Evolutionary conservation across 179 eudicot species (phyloP), one percentile per base, ranked within the genome.

Genomic region (Silene vulgaris): DNA sequence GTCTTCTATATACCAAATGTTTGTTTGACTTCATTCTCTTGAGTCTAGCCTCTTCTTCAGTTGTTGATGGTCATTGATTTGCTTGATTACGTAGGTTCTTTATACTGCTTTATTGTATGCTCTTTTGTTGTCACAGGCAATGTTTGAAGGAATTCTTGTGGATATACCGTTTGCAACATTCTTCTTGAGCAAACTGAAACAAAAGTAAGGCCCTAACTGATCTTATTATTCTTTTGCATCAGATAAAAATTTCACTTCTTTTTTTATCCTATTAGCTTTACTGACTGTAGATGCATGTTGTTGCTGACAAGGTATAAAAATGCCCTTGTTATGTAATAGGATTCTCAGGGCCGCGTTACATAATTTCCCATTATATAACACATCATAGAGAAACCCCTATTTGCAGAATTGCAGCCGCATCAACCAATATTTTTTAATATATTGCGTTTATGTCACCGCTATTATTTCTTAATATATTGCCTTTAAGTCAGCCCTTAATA

Each of bases 141-240:
- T 95, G 99, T 92, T 90, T 81, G 99, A 95, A 80, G 97, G 99
- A 64, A 95, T 95, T 83, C 92, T 95, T 79, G 99, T 95, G 77
- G 99, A 95, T 77, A 92, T 95, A 74, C 99, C 99, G 74, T 95
- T 95, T 84, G 97, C 99, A 6, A 92, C 99, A 17, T 95, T 95
- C 87, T 95, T 95, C 88, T 83, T 95, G 85, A 95, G 99, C 88
- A 95, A 95, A 80, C 75, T 95, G 79, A 95, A 95, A 86, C 95
- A 89, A 74, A 95, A 95, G 99, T 95, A 88, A 94, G 89, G 5
- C n/a, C 35, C 43, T 12, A 43, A 78, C 28, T 57, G 9, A 63
- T 74, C 17, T 60, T 29, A 20, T 9, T 57, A 12, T 54, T 4
- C 20, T 23, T 5, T 64, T 54, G 1, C 59, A 50, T 72, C 40